phyloP scores from a whole-genome alignment of 2,329 filamentous ascomycete genomes.

The Chaetomiaceae sp. region DNA sequence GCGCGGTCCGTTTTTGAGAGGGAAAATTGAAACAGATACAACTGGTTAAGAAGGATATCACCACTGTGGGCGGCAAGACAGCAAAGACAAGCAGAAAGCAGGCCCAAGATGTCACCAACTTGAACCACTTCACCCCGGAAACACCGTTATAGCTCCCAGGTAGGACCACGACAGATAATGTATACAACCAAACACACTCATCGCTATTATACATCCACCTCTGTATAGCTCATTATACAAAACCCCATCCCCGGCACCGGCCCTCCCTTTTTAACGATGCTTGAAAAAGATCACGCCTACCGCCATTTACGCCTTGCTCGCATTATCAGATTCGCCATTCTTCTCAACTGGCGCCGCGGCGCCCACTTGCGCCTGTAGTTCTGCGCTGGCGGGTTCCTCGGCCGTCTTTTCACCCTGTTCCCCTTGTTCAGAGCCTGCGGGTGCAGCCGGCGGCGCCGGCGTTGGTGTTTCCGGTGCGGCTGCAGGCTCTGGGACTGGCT shows the following conservation, averaged over 20 bases:
- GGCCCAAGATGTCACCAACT: too few species aligned
- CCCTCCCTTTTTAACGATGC: neutral
- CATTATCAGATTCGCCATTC: neutral
- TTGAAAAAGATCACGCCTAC: too few species aligned
- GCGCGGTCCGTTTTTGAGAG: too few species aligned
- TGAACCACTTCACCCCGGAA: too few species aligned
- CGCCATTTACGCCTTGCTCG: slow-evolving; percentile 10
- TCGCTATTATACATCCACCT: too few species aligned
- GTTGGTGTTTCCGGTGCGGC: slow-evolving; percentile 2
- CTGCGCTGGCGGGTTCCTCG: neutral
- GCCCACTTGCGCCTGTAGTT: neutral
- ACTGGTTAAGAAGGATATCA: too few species aligned
- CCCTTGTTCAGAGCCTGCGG: neutral
- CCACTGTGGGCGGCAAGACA: too few species aligned
- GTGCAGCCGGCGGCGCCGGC: neutral
- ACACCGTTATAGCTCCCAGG: too few species aligned
- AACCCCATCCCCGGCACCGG: neutral
- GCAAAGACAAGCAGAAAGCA: too few species aligned
- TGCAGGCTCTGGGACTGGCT: neutral
- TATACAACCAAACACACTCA: too few species aligned
- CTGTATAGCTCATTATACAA: neutral
- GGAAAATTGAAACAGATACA: too few species aligned
- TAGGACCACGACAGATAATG: too few species aligned
- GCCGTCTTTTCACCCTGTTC: neutral
- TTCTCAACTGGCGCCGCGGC: neutral